Percentiles rank a stretch among this genome's conserved stretches.
These are phyloP conservation scores for Penicillium manginii DNA, from an alignment of 495 filamentous ascomycete genomes.

Conservation along the genomic window DNA sequence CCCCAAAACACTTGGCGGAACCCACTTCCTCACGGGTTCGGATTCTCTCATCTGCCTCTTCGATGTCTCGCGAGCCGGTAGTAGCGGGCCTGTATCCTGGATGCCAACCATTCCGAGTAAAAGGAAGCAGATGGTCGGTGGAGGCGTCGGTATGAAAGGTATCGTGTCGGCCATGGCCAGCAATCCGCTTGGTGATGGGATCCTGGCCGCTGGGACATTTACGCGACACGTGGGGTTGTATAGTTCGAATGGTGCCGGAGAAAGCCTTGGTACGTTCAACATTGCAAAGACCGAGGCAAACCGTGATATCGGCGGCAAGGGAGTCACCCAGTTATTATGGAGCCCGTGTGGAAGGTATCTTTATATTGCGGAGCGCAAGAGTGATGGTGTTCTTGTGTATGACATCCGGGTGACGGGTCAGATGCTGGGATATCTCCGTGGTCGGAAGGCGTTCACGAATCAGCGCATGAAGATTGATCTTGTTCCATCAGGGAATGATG, in stretches of 20 bases:
- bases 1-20: constrained; percentile 53
- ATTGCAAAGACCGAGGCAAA: constrained; percentile 43
- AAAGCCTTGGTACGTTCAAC: constrained; percentile 69
- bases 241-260: constrained; percentile 65
- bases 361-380: constrained; percentile 81
- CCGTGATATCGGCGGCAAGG: constrained; percentile 59
- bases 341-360: constrained; percentile 87
- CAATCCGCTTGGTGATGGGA: constrained; percentile 48
- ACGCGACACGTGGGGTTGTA: constrained; percentile 78
- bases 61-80: constrained; percentile 69
- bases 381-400: constrained; percentile 74
- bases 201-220: constrained; percentile 85
- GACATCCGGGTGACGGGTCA: constrained; percentile 77
- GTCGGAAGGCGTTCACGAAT: constrained; percentile 71
- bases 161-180: constrained; percentile 69
- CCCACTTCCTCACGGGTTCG: constrained; percentile 71
- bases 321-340: constrained; percentile 78
- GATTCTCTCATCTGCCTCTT: constrained; percentile 76
- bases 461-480: constrained; percentile 82
- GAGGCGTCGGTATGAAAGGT: constrained; percentile 81
- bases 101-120: constrained; percentile 79
- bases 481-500: constrained; percentile 40
- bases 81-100: constrained; percentile 58
- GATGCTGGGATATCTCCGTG: constrained; percentile 69
- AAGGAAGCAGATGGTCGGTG: constrained; percentile 67